These are phyloP conservation scores for Neurospora sp. DNA, from an alignment of 2,329 filamentous ascomycete genomes.

Conservation along the genomic window DNA sequence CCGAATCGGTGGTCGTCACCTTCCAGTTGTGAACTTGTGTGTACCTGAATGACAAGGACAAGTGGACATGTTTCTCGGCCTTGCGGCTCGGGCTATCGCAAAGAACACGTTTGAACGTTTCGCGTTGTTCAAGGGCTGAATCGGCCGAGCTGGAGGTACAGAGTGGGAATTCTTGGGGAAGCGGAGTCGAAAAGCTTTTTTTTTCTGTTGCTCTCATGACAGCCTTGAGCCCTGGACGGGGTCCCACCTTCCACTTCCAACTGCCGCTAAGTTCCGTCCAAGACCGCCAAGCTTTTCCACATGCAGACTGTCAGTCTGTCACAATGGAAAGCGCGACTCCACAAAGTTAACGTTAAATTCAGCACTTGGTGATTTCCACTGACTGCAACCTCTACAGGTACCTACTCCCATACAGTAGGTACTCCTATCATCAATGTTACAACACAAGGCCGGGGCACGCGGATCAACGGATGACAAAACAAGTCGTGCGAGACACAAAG, in stretches of 20 bases:
- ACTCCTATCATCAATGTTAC: background rate
- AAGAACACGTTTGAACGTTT: background rate
- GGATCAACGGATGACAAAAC: background rate
- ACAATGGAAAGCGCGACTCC: background rate
- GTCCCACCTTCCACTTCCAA: background rate
- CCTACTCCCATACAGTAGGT: background rate
- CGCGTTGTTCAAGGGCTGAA: background rate
- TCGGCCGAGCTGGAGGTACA: background rate
- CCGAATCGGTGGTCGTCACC: background rate
- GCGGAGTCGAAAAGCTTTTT: background rate
- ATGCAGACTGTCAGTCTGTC: background rate
- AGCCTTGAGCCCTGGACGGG: background rate
- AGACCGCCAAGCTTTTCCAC: background rate
- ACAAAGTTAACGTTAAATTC: background rate
- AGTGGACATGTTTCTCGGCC: background rate
- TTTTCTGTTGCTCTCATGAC: background rate
- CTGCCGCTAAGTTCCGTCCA: background rate
- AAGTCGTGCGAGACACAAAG: background rate
- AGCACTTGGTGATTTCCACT: background rate
- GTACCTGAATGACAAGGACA: background rate
- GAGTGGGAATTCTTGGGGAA: background rate
- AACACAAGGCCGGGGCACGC: background rate
- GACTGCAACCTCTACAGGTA: background rate
- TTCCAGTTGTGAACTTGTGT: background rate
- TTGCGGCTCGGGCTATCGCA: background rate